phyloP scores from a whole-genome alignment of 371 early-diverging fungal genomes.

The Actinomortierella ambigua region DNA sequence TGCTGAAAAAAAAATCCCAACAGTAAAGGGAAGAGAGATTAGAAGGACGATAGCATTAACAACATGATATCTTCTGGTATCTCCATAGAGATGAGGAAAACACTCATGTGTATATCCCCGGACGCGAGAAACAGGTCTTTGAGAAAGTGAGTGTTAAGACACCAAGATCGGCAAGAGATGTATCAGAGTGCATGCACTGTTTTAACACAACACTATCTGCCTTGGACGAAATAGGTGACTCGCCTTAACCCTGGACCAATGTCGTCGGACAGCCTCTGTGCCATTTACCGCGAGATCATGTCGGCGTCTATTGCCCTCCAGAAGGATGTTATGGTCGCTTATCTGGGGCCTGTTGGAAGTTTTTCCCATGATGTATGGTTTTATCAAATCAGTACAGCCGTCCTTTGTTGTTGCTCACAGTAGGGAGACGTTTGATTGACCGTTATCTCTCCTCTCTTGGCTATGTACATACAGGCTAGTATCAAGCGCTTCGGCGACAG shows the following conservation, averaged over 20 bases:
- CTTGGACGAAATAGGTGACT: conserved; percentile 46
- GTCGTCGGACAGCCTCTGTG: conserved; percentile 71
- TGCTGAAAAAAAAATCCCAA: neutral
- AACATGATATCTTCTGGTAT: neutral
- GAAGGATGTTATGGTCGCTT: conserved; percentile 82
- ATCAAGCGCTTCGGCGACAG: conserved; percentile 80
- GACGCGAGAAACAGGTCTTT: conserved; percentile 68
- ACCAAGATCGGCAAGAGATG: neutral
- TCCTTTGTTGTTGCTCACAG: no score
- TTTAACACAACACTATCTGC: no score
- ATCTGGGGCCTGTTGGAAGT: conserved; percentile 93
- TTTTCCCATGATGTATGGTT: conserved; percentile 80
- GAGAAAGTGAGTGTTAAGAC: conserved; percentile 54
- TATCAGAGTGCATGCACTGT: no score
- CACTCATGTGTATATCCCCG: conserved; percentile 70
- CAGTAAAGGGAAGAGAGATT: no score
- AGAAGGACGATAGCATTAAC: no score
- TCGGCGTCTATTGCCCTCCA: conserved; percentile 89
- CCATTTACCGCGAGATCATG: conserved; percentile 93
- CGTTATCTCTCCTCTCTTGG: neutral
- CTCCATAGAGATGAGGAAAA: conserved; percentile 43
- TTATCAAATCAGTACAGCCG: neutral
- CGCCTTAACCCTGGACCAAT: conserved; percentile 83
- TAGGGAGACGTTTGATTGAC: no score
- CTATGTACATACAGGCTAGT: conserved; percentile 59